Evolutionary conservation across 108 stramenopile species (phyloP).

Genomic region (Epipyxis sp.): DNA sequence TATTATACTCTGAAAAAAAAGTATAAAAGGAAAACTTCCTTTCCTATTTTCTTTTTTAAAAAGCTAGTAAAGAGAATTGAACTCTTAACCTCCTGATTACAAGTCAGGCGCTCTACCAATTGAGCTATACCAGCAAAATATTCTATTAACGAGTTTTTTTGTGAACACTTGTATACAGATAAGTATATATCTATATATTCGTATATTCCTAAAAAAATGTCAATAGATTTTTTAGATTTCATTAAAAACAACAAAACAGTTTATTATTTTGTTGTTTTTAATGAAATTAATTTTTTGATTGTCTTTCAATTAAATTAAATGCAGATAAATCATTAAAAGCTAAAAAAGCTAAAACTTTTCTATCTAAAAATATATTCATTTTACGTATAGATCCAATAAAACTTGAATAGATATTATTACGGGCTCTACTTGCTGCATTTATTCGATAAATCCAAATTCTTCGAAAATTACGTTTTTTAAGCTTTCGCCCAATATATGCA

Average conservation of each 20-base stretch:
- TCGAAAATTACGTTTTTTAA: background rate
- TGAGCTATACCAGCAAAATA: background rate
- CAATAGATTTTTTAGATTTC: background rate
- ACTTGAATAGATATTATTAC: background rate
- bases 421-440: background rate
- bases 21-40: too few relatives aligned
- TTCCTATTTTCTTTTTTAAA: too few relatives aligned
- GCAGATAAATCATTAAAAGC: constrained; percentile 10
- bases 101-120: constrained; percentile 5
- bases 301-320: constrained; percentile 7
- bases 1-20: background rate
- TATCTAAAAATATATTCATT: constrained; percentile 2
- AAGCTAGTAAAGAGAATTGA: constrained; percentile 2
- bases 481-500: background rate
- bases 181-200: too few relatives aligned
- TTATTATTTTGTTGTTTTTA: background rate
- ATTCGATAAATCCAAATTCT: constrained; percentile 1
- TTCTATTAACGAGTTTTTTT: too few relatives aligned
- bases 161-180: too few relatives aligned
- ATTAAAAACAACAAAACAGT: constrained; percentile 2
- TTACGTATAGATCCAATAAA: background rate
- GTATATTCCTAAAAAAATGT: too few relatives aligned
- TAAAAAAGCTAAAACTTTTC: constrained; percentile 1
- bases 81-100: constrained; percentile 13
- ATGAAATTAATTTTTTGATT: background rate